Percentiles rank a stretch among this genome's conserved stretches.
Evolutionary conservation across 2,329 filamentous ascomycete species (phyloP).

Genomic region (Neopestalotiopsis rosae): DNA sequence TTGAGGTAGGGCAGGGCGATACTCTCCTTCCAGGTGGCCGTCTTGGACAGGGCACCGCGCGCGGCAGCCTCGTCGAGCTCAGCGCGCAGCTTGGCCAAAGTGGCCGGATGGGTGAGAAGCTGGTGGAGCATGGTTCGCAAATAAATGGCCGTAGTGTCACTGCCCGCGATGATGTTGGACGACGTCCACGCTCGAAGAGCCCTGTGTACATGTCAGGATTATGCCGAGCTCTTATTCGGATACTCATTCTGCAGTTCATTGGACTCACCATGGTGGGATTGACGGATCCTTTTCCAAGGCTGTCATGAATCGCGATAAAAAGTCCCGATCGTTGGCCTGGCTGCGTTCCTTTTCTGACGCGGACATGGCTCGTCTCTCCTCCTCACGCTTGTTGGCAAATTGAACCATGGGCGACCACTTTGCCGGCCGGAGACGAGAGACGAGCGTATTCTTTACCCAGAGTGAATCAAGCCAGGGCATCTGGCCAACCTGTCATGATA

Average conservation of each 20-base stretch:
- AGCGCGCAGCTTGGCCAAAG: neutral
- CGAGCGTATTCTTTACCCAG: neutral
- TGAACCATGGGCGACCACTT: no score
- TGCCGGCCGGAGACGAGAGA: neutral
- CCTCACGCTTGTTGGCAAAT: no score
- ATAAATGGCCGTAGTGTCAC: neutral
- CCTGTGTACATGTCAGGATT: no score
- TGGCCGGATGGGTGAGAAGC: neutral
- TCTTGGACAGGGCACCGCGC: neutral
- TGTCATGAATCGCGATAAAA: no score
- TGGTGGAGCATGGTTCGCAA: neutral
- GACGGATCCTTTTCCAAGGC: no score
- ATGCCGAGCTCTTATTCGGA: no score
- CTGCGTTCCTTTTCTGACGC: no score
- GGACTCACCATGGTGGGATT: no score
- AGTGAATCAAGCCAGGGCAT: constrained; percentile 2
- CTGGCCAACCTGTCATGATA: neutral
- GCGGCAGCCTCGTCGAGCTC: neutral
- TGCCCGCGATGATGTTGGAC: constrained; percentile 1
- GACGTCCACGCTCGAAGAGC: neutral
- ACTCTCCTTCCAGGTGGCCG: neutral
- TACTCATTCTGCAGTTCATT: no score
- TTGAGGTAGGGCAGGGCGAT: neutral
- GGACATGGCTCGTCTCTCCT: no score
- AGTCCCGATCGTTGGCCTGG: no score